Conservation (phyloP, 2,329 filamentous ascomycete genomes). For the Berkeleyomyces rouxiae region DNA sequence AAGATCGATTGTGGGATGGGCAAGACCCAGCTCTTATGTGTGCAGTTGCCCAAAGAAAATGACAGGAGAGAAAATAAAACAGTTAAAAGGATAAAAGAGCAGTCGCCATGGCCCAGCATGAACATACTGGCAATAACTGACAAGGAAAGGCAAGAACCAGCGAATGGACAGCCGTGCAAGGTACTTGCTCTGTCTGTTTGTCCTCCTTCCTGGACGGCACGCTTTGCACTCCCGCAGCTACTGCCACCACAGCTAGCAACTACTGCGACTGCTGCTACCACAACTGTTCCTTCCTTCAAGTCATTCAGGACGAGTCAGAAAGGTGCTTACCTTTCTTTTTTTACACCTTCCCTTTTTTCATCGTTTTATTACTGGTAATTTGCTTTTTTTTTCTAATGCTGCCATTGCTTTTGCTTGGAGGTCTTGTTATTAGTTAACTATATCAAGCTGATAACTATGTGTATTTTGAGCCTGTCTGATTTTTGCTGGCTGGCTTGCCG, state of each 20-base stretch:
- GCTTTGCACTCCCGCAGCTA: constrained; percentile 1
- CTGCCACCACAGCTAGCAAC: neutral
- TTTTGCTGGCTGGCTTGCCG: neutral
- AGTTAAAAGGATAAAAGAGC: neutral
- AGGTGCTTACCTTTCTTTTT: neutral
- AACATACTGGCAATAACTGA: neutral
- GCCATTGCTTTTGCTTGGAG: neutral
- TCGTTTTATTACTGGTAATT: neutral
- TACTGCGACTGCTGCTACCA: no score
- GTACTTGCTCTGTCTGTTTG: neutral
- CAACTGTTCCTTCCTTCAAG: neutral
- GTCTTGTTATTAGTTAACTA: neutral
- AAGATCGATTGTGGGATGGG: constrained; percentile 7
- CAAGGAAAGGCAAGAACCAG: constrained; percentile 3
- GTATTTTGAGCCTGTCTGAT: neutral
- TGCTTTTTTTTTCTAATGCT: neutral
- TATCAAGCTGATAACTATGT: neutral
- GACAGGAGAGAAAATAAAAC: neutral
- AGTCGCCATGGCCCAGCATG: neutral
- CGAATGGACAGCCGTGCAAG: neutral
- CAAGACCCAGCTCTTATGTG: constrained; percentile 11
- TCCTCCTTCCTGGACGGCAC: neutral
- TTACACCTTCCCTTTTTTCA: neutral
- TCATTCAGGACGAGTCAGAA: neutral
- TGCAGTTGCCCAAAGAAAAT: neutral